phyloP scores from a whole-genome alignment of 2,329 filamentous ascomycete species.

The Hypoxylon sp. region DNA sequence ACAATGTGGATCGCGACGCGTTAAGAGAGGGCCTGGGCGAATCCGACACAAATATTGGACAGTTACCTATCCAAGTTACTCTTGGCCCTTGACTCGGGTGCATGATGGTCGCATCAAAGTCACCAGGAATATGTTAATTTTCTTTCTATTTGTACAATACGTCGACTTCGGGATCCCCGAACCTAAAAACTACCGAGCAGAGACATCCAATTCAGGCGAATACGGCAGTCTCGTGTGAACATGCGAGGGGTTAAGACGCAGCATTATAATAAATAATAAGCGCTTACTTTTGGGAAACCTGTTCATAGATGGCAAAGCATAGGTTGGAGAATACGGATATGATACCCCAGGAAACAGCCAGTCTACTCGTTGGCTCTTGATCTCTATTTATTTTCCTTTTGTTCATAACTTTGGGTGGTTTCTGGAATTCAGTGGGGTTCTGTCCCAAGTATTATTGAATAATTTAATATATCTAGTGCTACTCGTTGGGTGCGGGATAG shows the following conservation, averaged over 20 bases:
- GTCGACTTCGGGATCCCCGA: background rate
- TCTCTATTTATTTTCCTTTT: slow-evolving; percentile 19
- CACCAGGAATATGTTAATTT: background rate
- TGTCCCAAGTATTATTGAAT: slow-evolving; percentile 2
- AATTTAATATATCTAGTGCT: background rate
- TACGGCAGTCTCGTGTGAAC: background rate
- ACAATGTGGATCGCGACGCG: slow-evolving; percentile 71
- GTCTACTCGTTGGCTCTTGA: slow-evolving; percentile 10
- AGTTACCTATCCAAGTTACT: background rate
- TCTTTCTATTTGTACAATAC: slow-evolving; percentile 10
- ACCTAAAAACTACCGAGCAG: background rate
- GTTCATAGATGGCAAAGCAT: slow-evolving; percentile 4
- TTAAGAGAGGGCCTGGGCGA: slow-evolving; percentile 72
- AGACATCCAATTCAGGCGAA: background rate
- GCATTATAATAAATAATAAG: slow-evolving; percentile 1
- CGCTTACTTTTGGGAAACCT: background rate
- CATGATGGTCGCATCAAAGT: background rate
- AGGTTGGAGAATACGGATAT: slow-evolving; percentile 30
- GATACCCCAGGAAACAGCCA: slow-evolving; percentile 30
- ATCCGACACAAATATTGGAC: slow-evolving; percentile 41
- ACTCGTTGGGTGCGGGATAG: background rate
- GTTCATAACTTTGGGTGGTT: background rate
- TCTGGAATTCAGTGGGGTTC: background rate
- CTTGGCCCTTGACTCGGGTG: background rate
- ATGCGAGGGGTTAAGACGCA: background rate